Percentiles rank a stretch among this genome's conserved stretches.
These are phyloP conservation scores for Pachysolen tannophilus DNA, from an alignment of 805 yeast species.

Conservation along the genomic window DNA sequence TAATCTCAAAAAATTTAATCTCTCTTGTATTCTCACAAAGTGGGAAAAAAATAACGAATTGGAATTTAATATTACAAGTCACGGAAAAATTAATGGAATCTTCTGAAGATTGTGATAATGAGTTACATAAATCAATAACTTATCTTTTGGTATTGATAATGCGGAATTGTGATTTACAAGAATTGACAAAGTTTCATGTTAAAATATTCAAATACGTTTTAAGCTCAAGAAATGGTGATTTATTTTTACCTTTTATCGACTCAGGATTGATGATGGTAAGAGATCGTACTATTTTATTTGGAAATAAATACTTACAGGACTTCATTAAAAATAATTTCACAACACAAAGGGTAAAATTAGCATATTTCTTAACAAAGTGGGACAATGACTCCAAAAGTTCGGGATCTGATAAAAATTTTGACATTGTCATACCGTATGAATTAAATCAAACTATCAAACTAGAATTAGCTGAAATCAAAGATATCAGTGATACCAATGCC, in stretches of 20 bases:
- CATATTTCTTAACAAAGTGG: constrained; percentile 33
- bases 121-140: constrained; percentile 22
- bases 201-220: constrained; percentile 32
- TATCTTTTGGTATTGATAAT: constrained; percentile 41
- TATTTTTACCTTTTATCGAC: constrained; percentile 40
- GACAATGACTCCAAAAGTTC: constrained; percentile 16
- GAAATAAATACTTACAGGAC: constrained; percentile 37
- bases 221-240: constrained; percentile 23
- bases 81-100: constrained; percentile 10
- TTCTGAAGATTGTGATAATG: constrained; percentile 3
- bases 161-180: constrained; percentile 46
- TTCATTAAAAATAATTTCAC: constrained; percentile 38
- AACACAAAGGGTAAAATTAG: constrained; percentile 25
- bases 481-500: constrained; percentile 7
- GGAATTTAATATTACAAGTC: constrained; percentile 28
- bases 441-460: constrained; percentile 22
- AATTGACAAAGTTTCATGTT: constrained; percentile 39
- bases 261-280: constrained; percentile 31
- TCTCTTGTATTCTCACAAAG: constrained; percentile 59
- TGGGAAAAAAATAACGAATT: constrained; percentile 52
- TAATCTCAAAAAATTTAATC: constrained; percentile 32
- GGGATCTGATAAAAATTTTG: constrained; percentile 4
- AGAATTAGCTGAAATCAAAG: constrained; percentile 14
- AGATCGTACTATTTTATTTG: constrained; percentile 38
- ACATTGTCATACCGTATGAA: constrained; percentile 23